Conservation (phyloP, 345 rosid genomes). For the Geranium rotundifolium region DNA sequence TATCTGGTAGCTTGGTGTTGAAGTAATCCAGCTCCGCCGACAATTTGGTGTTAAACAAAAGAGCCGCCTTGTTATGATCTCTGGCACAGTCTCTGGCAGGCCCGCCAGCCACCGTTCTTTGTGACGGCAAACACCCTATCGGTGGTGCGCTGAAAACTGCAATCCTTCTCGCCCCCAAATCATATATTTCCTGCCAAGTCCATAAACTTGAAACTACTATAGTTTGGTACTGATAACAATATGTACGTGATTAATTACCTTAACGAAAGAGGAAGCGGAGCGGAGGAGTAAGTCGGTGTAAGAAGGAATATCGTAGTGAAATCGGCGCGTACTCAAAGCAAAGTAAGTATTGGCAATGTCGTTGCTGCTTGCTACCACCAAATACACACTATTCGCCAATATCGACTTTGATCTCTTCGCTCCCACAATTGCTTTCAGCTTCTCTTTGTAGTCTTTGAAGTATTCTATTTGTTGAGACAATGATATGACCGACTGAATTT, state of each 20-base stretch:
- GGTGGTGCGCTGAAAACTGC: too few species aligned
- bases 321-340: background rate
- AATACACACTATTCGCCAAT: slow-evolving; percentile 5
- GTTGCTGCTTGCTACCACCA: slow-evolving; percentile 13
- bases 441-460: slow-evolving; percentile 15
- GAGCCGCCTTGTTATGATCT: too few species aligned
- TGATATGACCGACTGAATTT: slow-evolving; percentile 8
- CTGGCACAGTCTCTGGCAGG: too few species aligned
- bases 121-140: too few species aligned
- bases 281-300: slow-evolving; percentile 15
- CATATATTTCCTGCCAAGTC: too few species aligned
- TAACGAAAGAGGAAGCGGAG: slow-evolving; percentile 12
- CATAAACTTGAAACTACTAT: too few species aligned
- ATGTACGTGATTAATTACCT: slow-evolving; percentile 9
- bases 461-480: slow-evolving; percentile 12
- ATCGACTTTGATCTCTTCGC: slow-evolving; percentile 9
- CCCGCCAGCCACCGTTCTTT: too few species aligned
- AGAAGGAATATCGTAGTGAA: slow-evolving; percentile 6
- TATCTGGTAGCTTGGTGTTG: too few species aligned
- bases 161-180: too few species aligned
- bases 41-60: too few species aligned
- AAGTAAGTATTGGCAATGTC: slow-evolving; percentile 22
- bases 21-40: too few species aligned
- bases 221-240: too few species aligned
- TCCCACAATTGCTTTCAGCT: slow-evolving; percentile 8